Percentiles rank a stretch among this genome's conserved stretches.
Evolutionary conservation across 495 filamentous ascomycete genomes (phyloP).

Genomic region (Podospora appendiculata): DNA sequence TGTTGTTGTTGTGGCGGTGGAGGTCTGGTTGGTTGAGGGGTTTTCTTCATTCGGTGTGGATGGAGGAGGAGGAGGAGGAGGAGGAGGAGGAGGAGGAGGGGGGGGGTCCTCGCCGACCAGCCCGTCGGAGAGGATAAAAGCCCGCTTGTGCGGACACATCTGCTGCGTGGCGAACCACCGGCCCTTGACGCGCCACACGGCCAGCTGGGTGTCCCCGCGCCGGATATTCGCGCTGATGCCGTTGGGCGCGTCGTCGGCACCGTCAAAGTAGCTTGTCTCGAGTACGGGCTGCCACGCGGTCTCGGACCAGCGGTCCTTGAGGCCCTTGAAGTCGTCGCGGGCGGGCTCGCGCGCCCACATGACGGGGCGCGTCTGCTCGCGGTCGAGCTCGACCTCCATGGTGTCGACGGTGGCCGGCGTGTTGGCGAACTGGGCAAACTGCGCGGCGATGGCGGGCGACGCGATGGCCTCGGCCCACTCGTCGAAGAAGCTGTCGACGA

Average conservation of each 20-base stretch:
- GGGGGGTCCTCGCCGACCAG: conserved; percentile 59
- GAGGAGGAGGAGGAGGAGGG: too few species aligned
- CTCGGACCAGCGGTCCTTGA: conserved; percentile 59
- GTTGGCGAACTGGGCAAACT: conserved; percentile 86
- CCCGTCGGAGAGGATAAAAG: conserved; percentile 83
- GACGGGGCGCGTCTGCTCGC: conserved; percentile 68
- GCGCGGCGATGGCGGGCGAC: conserved; percentile 56
- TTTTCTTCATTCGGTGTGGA: conserved; percentile 21
- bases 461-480: conserved; percentile 89
- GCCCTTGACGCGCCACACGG: conserved; percentile 80
- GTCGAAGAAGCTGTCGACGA: conserved; percentile 87
- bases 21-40: conserved; percentile 36
- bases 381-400: conserved; percentile 66
- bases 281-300: conserved; percentile 84
- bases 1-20: conserved; percentile 40
- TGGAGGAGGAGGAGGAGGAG: too few species aligned
- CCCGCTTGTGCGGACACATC: conserved; percentile 96
- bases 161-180: conserved; percentile 88
- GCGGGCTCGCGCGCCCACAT: conserved; percentile 67
- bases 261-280: conserved; percentile 61
- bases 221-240: conserved; percentile 69
- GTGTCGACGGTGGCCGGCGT: conserved; percentile 62
- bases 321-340: conserved; percentile 60
- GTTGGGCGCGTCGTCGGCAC: conserved; percentile 55
- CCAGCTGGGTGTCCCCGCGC: conserved; percentile 85